Conservation (phyloP, 441 rosid species). For the Erysimum pusillum region DNA sequence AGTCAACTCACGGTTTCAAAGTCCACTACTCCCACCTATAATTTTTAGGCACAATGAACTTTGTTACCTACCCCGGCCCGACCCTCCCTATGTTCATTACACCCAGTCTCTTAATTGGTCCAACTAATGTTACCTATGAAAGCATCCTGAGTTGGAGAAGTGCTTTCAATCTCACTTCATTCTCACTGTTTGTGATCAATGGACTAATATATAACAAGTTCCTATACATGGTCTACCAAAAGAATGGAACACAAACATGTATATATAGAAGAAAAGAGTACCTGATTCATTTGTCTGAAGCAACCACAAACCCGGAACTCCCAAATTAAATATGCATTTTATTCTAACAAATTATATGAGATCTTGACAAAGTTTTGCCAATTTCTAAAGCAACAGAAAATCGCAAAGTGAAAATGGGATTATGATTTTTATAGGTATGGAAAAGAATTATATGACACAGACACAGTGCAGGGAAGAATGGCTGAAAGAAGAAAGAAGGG, state of each 20-base stretch:
- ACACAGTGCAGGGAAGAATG: too few relatives aligned
- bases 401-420: too few relatives aligned
- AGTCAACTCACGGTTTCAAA: conserved; percentile 20
- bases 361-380: too few relatives aligned
- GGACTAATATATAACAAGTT: background rate
- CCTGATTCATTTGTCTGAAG: too few relatives aligned
- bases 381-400: too few relatives aligned
- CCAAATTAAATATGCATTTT: too few relatives aligned
- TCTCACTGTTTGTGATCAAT: background rate
- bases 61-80: background rate
- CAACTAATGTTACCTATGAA: background rate
- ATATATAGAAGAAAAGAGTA: too few relatives aligned
- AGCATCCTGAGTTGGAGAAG: background rate
- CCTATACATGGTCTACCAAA: background rate
- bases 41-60: background rate
- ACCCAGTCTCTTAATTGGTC: background rate
- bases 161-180: background rate
- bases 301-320: too few relatives aligned
- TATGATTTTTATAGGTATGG: too few relatives aligned
- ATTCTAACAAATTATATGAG: too few relatives aligned
- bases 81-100: background rate
- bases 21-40: conserved; percentile 9
- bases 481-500: too few relatives aligned
- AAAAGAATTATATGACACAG: too few relatives aligned
- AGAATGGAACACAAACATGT: background rate